These are phyloP conservation scores for Akanthomyces uredinophilus DNA, from an alignment of 2,329 filamentous ascomycete genomes.

Conservation along the genomic window DNA sequence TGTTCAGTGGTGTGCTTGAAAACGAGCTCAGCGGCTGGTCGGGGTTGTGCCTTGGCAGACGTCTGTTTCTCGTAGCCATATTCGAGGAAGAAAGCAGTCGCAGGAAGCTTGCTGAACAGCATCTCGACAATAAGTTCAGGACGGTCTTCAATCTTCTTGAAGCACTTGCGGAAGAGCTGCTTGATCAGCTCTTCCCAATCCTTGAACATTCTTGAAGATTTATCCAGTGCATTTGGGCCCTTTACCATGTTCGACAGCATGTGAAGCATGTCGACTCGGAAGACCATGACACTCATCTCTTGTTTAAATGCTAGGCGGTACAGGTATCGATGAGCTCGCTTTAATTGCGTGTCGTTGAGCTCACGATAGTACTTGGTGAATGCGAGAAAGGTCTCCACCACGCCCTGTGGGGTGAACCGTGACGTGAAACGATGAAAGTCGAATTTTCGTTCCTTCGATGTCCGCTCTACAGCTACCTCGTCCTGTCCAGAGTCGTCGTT, in stretches of 20 bases:
- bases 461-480: constrained; percentile 61
- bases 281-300: constrained; percentile 82
- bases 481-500: constrained; percentile 70
- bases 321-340: constrained; percentile 89
- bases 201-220: constrained; percentile 60
- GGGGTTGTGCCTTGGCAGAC: constrained; percentile 53
- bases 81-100: constrained; percentile 81
- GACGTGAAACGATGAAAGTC: constrained; percentile 81
- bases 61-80: constrained; percentile 86
- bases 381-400: constrained; percentile 81
- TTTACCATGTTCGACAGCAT: constrained; percentile 90
- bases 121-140: constrained; percentile 85
- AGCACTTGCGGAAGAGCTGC: constrained; percentile 75
- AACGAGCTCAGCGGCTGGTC: constrained; percentile 74
- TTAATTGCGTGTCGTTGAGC: constrained; percentile 72
- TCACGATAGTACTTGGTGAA: constrained; percentile 79
- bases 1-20: constrained; percentile 67
- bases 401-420: constrained; percentile 77
- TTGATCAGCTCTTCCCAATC: constrained; percentile 90
- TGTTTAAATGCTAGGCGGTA: constrained; percentile 94
- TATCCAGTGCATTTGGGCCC: constrained; percentile 71
- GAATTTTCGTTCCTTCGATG: constrained; percentile 81
- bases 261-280: constrained; percentile 83
- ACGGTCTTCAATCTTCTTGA: constrained; percentile 79
- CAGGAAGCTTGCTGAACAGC: constrained; percentile 86